Base-by-base conservation (phyloP, 2,329 filamentous ascomycete genomes). In the Didymella keratinophila region DNA sequence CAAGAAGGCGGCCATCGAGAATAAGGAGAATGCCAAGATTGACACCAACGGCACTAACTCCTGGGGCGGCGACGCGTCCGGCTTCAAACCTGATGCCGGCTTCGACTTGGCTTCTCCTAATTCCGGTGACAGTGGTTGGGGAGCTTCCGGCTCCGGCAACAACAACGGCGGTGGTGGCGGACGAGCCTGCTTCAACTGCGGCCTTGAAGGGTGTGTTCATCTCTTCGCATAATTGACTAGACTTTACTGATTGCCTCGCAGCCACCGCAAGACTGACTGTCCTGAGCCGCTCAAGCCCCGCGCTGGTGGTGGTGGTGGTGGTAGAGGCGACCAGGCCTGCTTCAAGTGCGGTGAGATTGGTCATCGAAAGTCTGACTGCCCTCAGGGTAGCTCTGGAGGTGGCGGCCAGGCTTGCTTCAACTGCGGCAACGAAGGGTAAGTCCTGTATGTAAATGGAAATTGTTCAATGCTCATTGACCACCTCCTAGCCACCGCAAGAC, bases 121-220 rank as follows among this genome's bases (percentile, higher is more conserved):
- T 25, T 46, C 85, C 89, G 80, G 82, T 82, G 61, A 78, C 45
- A 41, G 48, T 37, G 56, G 39, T 9, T 64, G 63, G 73, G 67
- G 73, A 11, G 28, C 23, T 7, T 30, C 39, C 16, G 23, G n/a
- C 11, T 30, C 39, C 9, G 23, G n/a, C 23, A 21, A 34, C 30
- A 16, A 34, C 30, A 5, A 16, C 30, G 12, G 30, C 12, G 12
- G 30, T 32, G 14, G 30, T 32, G 30, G 30, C 30, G 30, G 30
- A 11, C 30, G 30, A 14, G 30, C 30, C 30, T 32, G 30, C 30
- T 32, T 32, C 30, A 32, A 32, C 11, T 32, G 30, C 30, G 30
- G 30, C 30, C 30, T 32, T 1, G 30, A 32, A 14, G 30, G 30
- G 30, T 32, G 16, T 16, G 30, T 32, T 9, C 4, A 32, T 14